These are phyloP conservation scores for Pythium sukuiense DNA, from an alignment of 352 stramenopile species.

Conservation along the genomic window DNA sequence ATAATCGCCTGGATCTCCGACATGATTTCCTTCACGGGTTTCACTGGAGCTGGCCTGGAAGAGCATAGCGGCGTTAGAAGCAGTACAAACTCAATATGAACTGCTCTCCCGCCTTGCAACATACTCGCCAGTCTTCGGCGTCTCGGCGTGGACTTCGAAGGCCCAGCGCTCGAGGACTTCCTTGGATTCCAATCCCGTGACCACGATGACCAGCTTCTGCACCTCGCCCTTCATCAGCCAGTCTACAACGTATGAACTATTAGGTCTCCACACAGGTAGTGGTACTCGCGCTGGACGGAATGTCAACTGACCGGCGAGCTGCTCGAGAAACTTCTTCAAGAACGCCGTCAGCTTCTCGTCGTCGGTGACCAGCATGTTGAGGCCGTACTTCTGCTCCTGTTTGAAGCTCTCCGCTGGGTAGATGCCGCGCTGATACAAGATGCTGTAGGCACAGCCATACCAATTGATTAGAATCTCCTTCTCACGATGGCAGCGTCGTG, in stretches of 20 bases:
- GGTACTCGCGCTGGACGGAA: background rate
- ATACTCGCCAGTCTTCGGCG: constrained; percentile 35
- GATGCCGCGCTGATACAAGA: constrained; percentile 96
- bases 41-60: constrained; percentile 40
- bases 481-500: background rate
- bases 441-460: constrained; percentile 41
- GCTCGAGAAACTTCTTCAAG: constrained; percentile 91
- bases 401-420: constrained; percentile 99
- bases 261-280: background rate
- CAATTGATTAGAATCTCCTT: background rate
- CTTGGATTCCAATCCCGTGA: constrained; percentile 96
- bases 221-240: constrained; percentile 96
- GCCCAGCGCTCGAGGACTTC: constrained; percentile 98
- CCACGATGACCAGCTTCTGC: constrained; percentile 97
- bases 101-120: background rate
- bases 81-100: background rate
- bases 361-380: constrained; percentile 97
- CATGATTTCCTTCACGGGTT: constrained; percentile 94
- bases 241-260: constrained; percentile 31
- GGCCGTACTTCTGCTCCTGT: constrained; percentile 96
- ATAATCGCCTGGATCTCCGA: constrained; percentile 99
- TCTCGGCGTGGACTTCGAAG: constrained; percentile 94
- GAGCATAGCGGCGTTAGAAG: background rate
- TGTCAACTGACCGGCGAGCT: constrained; percentile 74
- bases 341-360: constrained; percentile 97